phyloP scores from a whole-genome alignment of 805 yeast species.

The Cyberlindnera xylosilytica region DNA sequence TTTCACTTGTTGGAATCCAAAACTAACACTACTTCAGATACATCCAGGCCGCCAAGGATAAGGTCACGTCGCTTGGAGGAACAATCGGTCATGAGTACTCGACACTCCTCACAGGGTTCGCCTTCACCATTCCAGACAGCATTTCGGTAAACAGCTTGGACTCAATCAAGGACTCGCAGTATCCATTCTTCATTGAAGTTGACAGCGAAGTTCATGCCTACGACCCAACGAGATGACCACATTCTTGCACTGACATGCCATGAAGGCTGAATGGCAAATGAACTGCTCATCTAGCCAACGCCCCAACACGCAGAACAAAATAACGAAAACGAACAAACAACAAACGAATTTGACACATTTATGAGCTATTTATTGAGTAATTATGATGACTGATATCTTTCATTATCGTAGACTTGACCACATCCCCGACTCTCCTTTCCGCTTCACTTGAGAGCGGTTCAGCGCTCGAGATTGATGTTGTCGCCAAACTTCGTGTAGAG shows the following conservation, averaged over 20 bases:
- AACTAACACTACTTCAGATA: conserved; percentile 11
- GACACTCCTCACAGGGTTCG: conserved; percentile 45
- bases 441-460: conserved; percentile 4
- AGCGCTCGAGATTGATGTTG: conserved; percentile 79
- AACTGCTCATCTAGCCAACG: neutral
- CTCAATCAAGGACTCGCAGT: conserved; percentile 24
- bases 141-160: conserved; percentile 24
- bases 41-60: conserved; percentile 31
- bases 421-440: too few species aligned
- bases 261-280: too few species aligned
- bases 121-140: conserved; percentile 37
- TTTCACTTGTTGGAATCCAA: neutral
- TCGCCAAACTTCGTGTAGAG: conserved; percentile 87
- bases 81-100: conserved; percentile 44
- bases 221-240: conserved; percentile 14
- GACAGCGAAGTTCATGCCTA: conserved; percentile 36
- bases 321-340: too few species aligned
- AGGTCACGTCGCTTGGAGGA: conserved; percentile 40
- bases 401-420: neutral
- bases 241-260: too few species aligned
- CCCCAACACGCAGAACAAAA: too few species aligned
- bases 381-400: neutral
- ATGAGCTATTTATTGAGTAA: neutral
- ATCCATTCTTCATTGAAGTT: conserved; percentile 43
- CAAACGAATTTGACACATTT: too few species aligned